Base-by-base conservation (phyloP, 2,329 filamentous ascomycete species). In the Trichophyton rubrum region DNA sequence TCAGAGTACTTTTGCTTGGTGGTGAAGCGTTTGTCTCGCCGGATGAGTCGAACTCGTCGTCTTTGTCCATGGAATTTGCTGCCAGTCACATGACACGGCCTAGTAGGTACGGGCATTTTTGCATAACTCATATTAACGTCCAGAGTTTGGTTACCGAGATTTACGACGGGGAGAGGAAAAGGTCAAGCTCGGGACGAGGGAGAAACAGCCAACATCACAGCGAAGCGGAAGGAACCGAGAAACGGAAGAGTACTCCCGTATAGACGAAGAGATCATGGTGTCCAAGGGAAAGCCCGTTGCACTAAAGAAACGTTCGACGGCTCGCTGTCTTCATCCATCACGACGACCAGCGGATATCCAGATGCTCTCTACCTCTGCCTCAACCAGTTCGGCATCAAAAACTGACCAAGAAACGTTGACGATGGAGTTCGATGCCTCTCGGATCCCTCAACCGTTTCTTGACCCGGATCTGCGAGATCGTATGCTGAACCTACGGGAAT, bases 371-470 rank as follows among this genome's bases (percentile, higher is more conserved):
- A 20, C 24, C 22, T 53, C 49, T 30, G 11, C 49, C 24, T 6
- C 27, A n/a, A 24, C 49, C 56, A 27, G 33, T 13, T 38, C 24
- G 9, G 0, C 40, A 15, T 33, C 15, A 8, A 43, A 15, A 9
- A n/a, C 15, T 8, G 13, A 17, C 13, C 2, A 43, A 17, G 57
- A 49, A 4, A 11, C 47, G n/a, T 22, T 24, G 22, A 57, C 60
- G 27, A 61, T 61, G 13, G 63, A 64, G 58, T 64, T 66, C 57
- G 61, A 64, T 40, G 62, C 59, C 7, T 64, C 63, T 1, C 57
- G 43, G 9, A 56, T 55, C 7, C 63, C 61, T 8, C 64, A 66
- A 43, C 64, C 64, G 1, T 66, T 66, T 49, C 57, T 66, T 2
- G 63, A 66, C 22, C 49, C 49, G 3, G 49, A 24, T 2, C 22